A percentile compares a stretch with the other conserved stretches of the same genome.
phyloP scores from a whole-genome alignment of 345 rosid species.

The Brassica juncea region DNA sequence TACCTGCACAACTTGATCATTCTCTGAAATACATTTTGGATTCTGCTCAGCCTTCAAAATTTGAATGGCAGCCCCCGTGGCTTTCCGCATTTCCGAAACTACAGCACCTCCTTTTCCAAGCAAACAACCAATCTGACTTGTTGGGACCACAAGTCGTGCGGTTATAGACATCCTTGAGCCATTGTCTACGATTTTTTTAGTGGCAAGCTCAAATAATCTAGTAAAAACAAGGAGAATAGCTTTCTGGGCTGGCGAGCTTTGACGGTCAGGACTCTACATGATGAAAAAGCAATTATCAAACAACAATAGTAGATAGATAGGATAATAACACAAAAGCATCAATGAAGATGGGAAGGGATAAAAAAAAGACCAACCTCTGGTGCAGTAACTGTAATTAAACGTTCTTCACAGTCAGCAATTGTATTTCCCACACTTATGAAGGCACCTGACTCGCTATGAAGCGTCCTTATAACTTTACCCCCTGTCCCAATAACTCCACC shows the following conservation, averaged over 20 bases:
- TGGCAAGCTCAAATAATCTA: slow-evolving; percentile 62
- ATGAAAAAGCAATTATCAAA: slow-evolving; percentile 35
- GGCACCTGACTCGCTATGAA: slow-evolving; percentile 87
- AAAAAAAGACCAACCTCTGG: slow-evolving; percentile 58
- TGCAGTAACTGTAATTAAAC: slow-evolving; percentile 73
- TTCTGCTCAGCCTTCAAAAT: slow-evolving; percentile 56
- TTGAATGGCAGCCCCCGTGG: slow-evolving; percentile 60
- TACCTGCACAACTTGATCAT: slow-evolving; percentile 90
- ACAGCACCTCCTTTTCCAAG: slow-evolving; percentile 78
- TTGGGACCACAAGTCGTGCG: slow-evolving; percentile 76
- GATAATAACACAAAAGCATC: slow-evolving; percentile 7
- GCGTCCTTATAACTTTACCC: slow-evolving; percentile 63
- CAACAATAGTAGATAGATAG: slow-evolving; percentile 13
- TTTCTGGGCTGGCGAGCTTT: slow-evolving; percentile 75
- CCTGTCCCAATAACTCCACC: slow-evolving; percentile 89
- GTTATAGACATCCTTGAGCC: slow-evolving; percentile 47
- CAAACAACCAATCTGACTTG: slow-evolving; percentile 81
- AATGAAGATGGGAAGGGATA: slow-evolving; percentile 14
- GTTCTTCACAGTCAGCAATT: slow-evolving; percentile 68
- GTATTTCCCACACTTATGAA: slow-evolving; percentile 64
- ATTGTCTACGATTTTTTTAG: slow-evolving; percentile 52
- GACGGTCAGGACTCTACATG: slow-evolving; percentile 63
- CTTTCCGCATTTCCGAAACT: slow-evolving; percentile 76
- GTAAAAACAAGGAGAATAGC: slow-evolving; percentile 71
- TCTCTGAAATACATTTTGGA: slow-evolving; percentile 65